Evolutionary conservation across 2,329 filamentous ascomycete genomes (phyloP), one percentile per base, ranked within the genome.

Genomic region (Teratosphaeria pseudoeucalypti): DNA sequence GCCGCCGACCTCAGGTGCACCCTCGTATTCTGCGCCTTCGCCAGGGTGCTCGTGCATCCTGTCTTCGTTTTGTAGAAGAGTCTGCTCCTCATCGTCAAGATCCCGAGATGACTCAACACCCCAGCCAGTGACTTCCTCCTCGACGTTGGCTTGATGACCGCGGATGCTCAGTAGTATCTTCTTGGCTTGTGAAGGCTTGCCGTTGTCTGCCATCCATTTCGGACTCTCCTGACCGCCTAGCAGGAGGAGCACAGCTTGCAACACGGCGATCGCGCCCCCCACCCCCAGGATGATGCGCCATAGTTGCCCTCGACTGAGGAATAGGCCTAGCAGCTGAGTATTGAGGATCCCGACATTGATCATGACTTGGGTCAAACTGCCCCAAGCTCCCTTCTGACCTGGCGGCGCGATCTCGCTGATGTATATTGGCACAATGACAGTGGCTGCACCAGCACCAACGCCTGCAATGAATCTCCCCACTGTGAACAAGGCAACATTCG

Each of bases 371-470:
- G 94, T 97, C 74, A 95, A 87, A 39, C 81, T 79, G 11, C 84
- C 84, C 67, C 96, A 97, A 63, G 95, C 84, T n/a, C 72, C 72
- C 61, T 71, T 73, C 63, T 71, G 67, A 32, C 79, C 77, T 0
- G 84, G 84, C 3, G 92, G 94, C 0, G 92, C 87, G 29, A 96
- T 83, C 74, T 99, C 94, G 54, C 90, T 92, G 66, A 99, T 90
- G 77, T 95, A 99, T 23, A 99, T 83, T 0, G 94, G 94, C 2
- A 95, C 91, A 39, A 96, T 89, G 23, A 99, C 94, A 2, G 94
- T 92, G 1, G 91, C 85, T 2, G 91, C 90, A 26, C 94, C 94
- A 6, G 91, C 91, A 6, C 89, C 92, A 1, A 95, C 72, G 11
- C 94, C 94, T 9, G 89, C 87, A 14, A 97, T 71, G 26, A 96